Conservation (phyloP, 352 stramenopile genomes). For the Elongisporangium undulatum region DNA sequence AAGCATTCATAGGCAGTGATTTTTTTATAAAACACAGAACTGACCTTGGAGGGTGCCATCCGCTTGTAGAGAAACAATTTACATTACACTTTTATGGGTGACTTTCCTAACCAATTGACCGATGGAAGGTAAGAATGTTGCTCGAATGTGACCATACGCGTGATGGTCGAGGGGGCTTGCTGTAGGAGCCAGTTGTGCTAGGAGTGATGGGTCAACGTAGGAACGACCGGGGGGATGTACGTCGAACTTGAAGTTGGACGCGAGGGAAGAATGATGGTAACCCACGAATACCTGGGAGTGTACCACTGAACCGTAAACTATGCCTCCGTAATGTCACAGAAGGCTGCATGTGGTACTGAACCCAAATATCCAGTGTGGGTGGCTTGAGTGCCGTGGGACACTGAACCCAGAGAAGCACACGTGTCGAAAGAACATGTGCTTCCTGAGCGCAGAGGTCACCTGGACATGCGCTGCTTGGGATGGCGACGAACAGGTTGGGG, state of each 20-base stretch:
- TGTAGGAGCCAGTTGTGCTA: not conserved
- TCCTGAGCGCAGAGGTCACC: not conserved
- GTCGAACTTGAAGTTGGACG: not conserved
- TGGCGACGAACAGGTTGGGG: not conserved
- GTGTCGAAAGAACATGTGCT: not conserved
- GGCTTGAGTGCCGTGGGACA: not conserved
- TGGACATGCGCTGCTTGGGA: not conserved
- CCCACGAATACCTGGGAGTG: not conserved
- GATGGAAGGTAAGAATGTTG: not conserved
- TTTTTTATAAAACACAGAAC: not conserved
- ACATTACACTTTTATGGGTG: not conserved
- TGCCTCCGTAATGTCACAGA: not conserved
- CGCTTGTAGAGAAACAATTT: not conserved
- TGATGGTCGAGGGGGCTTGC: not conserved
- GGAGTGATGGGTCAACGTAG: not conserved
- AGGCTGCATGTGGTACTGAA: not conserved
- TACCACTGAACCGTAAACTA: not conserved
- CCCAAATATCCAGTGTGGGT: not conserved
- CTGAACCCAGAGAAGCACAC: not conserved
- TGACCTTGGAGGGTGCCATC: not conserved
- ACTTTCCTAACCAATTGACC: not conserved
- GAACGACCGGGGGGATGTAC: not conserved
- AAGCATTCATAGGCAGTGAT: not conserved
- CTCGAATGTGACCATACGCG: not conserved
- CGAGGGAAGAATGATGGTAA: not conserved